Evolutionary conservation across 345 rosid genomes (phyloP).

Genomic region (Trapa incisa): DNA sequence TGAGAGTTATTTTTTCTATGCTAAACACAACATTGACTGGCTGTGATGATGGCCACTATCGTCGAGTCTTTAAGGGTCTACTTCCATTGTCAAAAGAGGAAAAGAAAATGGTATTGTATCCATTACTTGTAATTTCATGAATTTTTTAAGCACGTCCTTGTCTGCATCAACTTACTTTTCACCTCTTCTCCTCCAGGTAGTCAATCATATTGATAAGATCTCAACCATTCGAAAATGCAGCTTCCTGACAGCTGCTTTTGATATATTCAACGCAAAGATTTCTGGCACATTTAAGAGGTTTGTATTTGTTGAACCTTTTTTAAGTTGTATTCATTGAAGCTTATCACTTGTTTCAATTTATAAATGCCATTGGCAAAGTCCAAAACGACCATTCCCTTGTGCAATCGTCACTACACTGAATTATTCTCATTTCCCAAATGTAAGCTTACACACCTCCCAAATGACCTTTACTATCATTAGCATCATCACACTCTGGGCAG

Average conservation of each 20-base stretch:
- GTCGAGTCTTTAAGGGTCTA: conserved; percentile 76
- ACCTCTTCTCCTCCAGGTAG: conserved; percentile 27
- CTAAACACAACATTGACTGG: conserved; percentile 62
- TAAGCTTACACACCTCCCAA: too few species aligned
- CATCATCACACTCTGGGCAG: too few species aligned
- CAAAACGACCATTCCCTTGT: neutral
- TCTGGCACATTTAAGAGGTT: conserved; percentile 98
- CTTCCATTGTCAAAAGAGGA: conserved; percentile 82
- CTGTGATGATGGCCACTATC: conserved; percentile 72
- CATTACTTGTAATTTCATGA: neutral
- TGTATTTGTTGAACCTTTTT: conserved; percentile 9
- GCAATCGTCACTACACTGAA: too few species aligned
- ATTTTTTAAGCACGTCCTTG: conserved; percentile 3
- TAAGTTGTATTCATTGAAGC: conserved; percentile 11
- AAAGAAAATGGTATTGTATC: conserved; percentile 46
- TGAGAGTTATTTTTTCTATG: conserved; percentile 64
- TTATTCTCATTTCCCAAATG: too few species aligned
- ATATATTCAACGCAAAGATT: conserved; percentile 78
- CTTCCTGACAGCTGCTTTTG: conserved; percentile 66
- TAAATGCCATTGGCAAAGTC: neutral
- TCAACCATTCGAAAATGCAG: conserved; percentile 55
- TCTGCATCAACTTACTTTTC: conserved; percentile 2
- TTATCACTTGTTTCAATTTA: neutral
- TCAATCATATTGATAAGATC: conserved; percentile 71
- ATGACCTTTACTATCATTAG: too few species aligned